Conservation (phyloP, 495 filamentous ascomycete genomes). For the Penicillium ucsense region DNA sequence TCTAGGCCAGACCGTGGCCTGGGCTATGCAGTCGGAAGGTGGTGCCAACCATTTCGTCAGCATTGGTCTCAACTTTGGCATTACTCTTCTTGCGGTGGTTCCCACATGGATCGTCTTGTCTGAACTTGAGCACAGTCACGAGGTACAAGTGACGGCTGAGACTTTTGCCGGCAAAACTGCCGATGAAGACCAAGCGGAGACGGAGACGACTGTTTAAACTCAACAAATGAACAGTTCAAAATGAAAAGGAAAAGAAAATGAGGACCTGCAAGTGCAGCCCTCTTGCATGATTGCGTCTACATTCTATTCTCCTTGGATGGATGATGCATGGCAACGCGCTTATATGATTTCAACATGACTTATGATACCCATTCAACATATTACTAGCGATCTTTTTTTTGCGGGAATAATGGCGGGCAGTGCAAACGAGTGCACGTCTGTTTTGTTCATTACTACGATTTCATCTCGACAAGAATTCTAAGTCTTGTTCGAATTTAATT, state of each 20-base stretch:
- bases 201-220: not conserved
- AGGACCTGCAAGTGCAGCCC: too few species aligned
- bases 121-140: conserved; percentile 24
- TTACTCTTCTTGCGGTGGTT: conserved; percentile 20
- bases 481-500: too few species aligned
- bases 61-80: conserved; percentile 26
- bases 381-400: not conserved
- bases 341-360: conserved; percentile 1
- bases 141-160: conserved; percentile 20
- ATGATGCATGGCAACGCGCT: not conserved
- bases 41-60: conserved; percentile 26
- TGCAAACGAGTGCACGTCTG: too few species aligned
- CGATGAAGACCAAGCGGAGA: not conserved
- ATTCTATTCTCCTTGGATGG: too few species aligned
- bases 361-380: conserved; percentile 2
- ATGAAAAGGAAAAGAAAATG: too few species aligned
- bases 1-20: conserved; percentile 24
- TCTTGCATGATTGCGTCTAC: not conserved
- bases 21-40: conserved; percentile 26
- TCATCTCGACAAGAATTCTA: too few species aligned
- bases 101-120: conserved; percentile 27
- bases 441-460: too few species aligned
- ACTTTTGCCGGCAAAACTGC: conserved; percentile 1
- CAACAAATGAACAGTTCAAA: not conserved
- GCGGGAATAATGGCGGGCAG: too few species aligned